These are phyloP conservation scores for Mortierella alpina DNA, from an alignment of 192 early-diverging fungal species.

Conservation along the genomic window DNA sequence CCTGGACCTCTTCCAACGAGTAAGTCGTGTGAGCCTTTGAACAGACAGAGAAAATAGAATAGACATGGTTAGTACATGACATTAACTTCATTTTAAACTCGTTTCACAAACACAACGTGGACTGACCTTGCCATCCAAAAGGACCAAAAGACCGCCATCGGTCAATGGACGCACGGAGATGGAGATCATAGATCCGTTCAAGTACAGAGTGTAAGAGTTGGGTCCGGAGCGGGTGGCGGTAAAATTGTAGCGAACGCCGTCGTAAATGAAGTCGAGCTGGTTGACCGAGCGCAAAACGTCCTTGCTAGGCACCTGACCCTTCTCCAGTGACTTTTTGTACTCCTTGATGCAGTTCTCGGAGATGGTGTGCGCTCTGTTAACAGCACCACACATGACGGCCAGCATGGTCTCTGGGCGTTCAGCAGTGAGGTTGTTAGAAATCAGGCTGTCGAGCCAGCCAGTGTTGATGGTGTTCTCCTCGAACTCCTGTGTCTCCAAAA, in stretches of 20 bases:
- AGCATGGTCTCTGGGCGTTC: slow-evolving; percentile 92
- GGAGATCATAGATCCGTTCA: slow-evolving; percentile 86
- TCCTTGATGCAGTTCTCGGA: slow-evolving; percentile 75
- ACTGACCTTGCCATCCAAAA: slow-evolving; percentile 84
- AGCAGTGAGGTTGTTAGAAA: slow-evolving; percentile 88
- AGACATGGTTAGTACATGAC: not conserved
- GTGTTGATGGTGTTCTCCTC: slow-evolving; percentile 92
- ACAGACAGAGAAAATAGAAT: not conserved
- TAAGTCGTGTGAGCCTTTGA: slow-evolving; percentile 85
- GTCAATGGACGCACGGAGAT: slow-evolving; percentile 88
- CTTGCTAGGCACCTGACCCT: slow-evolving; percentile 91
- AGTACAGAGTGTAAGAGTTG: slow-evolving; percentile 79
- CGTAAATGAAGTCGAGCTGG: slow-evolving; percentile 92
- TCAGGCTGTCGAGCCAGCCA: slow-evolving; percentile 95
- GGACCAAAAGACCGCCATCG: slow-evolving; percentile 92
- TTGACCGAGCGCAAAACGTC: slow-evolving; percentile 77
- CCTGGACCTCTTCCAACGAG: slow-evolving; percentile 88
- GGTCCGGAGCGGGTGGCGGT: slow-evolving; percentile 83
- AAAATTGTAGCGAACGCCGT: slow-evolving; percentile 92
- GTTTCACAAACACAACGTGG: not conserved
- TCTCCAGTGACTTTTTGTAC: slow-evolving; percentile 87
- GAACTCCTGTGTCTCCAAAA: slow-evolving; percentile 92
- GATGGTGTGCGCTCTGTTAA: slow-evolving; percentile 81
- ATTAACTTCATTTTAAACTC: not conserved
- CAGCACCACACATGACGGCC: slow-evolving; percentile 92